Base-by-base conservation (phyloP, 2,329 filamentous ascomycete genomes). In the Nannizziopsis arthrosporioides region DNA sequence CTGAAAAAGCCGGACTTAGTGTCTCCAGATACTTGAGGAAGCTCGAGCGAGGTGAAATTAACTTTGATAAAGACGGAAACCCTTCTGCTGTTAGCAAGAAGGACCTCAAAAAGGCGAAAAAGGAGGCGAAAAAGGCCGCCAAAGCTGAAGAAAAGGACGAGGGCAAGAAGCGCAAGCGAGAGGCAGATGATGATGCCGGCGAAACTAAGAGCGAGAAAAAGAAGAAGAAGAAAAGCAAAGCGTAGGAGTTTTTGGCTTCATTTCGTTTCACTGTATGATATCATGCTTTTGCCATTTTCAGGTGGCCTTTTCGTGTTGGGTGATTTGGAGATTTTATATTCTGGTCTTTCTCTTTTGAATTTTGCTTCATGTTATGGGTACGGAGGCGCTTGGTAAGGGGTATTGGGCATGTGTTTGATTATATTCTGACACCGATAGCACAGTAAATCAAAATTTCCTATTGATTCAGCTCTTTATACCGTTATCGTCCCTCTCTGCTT, bases 1-100 rank as follows among this genome's bases (percentile, higher is more conserved):
- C 84, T 36, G 77, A 76, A 51, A 73, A 76, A 55, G 78, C 81
- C 7, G 83, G 82, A 52, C 71, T 88, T 51, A 84, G 81, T 6
- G 76, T 84, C 47, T 79, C 78, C 70, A 83, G 85, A 69, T 88
- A 87, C 70, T 80, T 84, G 73, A 76, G 81, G 64, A 87, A 87
- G 74, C 80, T 80, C 56, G 83, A 85, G 68, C 76, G 81, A 53
- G 84, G 84, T 34, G 82, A 87, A 60, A 82, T 88, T 54, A 73
- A 78, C 61, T 69, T 87, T 54, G 74, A 74, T 56, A 68, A 70
- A 10, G 77, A 84, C 52, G 83, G 83, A 49, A 80, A 74, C 44
- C 79, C 83, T 36, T 73, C 77, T 56, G 72, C 84, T 3, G 67
- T 81, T 58, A 84, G 79, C 72, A 86, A 86, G 74, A 86, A 85